phyloP scores from a whole-genome alignment of 192 early-diverging fungal genomes.

The Backusella liffmaniae region DNA sequence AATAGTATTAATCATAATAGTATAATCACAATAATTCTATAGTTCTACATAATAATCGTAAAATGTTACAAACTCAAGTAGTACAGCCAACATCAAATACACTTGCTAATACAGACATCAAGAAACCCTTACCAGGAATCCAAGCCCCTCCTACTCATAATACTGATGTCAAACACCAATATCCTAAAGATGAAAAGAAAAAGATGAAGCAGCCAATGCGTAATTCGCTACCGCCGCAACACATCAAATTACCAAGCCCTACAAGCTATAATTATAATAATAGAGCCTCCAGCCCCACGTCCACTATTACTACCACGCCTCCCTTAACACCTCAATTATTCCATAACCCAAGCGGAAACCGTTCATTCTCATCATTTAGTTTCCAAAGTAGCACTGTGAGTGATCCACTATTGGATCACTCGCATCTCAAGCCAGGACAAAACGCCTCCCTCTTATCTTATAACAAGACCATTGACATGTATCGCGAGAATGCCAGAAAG shows the following conservation, averaged over 20 bases:
- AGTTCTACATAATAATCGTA: background rate
- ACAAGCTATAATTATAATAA: background rate
- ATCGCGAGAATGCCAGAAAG: conserved; percentile 65
- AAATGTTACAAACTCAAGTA: background rate
- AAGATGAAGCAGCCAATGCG: background rate
- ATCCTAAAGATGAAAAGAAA: background rate
- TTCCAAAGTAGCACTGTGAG: background rate
- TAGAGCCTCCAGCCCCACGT: background rate
- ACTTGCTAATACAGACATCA: background rate
- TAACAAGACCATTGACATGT: conserved; percentile 54
- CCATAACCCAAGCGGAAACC: background rate
- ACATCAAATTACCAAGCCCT: conserved; percentile 1
- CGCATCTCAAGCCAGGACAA: conserved; percentile 58
- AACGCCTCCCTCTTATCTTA: conserved; percentile 56
- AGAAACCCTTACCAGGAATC: background rate
- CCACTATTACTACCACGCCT: background rate
- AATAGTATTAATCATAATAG: background rate
- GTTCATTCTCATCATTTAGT: background rate
- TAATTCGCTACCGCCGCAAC: background rate
- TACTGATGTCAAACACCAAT: background rate
- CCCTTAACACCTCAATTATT: background rate
- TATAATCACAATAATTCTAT: background rate
- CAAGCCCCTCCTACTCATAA: background rate
- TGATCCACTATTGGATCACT: conserved; percentile 44
- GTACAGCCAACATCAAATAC: background rate